A percentile compares a stretch with the other conserved stretches of the same genome.
These are phyloP conservation scores for Trichoderma sp. DNA, from an alignment of 2,329 filamentous ascomycete species.

Conservation along the genomic window DNA sequence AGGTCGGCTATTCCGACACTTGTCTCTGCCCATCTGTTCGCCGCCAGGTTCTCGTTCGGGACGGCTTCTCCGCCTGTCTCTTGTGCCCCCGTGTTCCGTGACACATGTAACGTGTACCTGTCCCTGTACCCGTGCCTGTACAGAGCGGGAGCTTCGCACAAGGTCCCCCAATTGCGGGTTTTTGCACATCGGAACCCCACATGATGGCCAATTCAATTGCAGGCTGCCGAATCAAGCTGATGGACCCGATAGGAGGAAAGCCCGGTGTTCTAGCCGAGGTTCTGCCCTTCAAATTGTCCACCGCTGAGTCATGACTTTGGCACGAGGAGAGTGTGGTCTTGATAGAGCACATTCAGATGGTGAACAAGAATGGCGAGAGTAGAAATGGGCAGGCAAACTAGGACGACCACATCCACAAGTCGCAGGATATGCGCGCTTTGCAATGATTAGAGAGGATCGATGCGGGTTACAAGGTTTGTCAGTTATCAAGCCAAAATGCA, in stretches of 20 bases:
- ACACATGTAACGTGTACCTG: not conserved
- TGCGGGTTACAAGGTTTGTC: not conserved
- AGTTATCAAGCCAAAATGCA: not conserved
- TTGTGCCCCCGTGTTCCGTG: not conserved
- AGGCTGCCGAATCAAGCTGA: slow-evolving; percentile 11
- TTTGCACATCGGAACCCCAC: slow-evolving; percentile 17
- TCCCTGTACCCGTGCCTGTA: not conserved
- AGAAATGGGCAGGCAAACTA: not conserved
- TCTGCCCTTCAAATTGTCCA: not conserved
- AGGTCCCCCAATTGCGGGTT: not conserved
- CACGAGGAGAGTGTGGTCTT: not conserved
- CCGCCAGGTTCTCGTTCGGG: not conserved
- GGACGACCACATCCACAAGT: not conserved
- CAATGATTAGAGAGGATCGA: not conserved
- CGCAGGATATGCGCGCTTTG: not conserved
- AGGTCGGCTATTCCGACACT: slow-evolving; percentile 14
- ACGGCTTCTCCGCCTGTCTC: slow-evolving; percentile 9
- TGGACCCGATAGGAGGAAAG: slow-evolving; percentile 6
- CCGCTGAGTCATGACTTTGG: not conserved
- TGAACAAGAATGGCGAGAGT: not conserved
- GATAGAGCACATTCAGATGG: not conserved
- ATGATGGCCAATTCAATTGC: slow-evolving; percentile 1
- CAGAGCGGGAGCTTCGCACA: not conserved
- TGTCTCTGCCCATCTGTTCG: not conserved
- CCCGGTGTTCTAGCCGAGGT: slow-evolving; percentile 1